These are phyloP conservation scores for Alternaria brassicae DNA, from an alignment of 2,329 filamentous ascomycete genomes.

Conservation along the genomic window DNA sequence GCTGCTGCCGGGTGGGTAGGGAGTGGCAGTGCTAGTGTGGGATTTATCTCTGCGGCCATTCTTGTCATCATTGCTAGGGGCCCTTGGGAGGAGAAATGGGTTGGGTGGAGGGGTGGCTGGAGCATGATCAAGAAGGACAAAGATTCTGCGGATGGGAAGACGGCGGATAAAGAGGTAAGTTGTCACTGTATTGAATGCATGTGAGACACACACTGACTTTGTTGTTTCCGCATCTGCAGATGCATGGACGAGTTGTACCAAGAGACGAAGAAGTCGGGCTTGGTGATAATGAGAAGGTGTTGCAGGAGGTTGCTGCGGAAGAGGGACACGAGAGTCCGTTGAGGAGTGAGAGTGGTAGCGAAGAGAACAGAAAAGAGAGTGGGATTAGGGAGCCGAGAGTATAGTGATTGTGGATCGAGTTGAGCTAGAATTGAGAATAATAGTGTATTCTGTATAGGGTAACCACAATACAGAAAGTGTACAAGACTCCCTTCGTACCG, in stretches of 20 bases:
- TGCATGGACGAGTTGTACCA: slow-evolving; percentile 6
- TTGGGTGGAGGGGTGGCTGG: slow-evolving; percentile 68
- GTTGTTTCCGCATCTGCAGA: too few species aligned
- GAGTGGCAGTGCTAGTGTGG: slow-evolving; percentile 65
- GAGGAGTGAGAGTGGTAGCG: slow-evolving; percentile 8
- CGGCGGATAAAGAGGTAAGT: slow-evolving; percentile 31
- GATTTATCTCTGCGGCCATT: slow-evolving; percentile 59
- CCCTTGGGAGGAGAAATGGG: slow-evolving; percentile 65
- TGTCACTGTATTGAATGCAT: too few species aligned
- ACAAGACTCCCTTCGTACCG: neutral
- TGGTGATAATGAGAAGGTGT: slow-evolving; percentile 28
- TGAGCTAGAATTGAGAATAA: neutral
- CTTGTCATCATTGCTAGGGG: slow-evolving; percentile 58
- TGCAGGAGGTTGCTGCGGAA: slow-evolving; percentile 41
- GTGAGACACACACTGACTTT: too few species aligned
- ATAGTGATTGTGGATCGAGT: slow-evolving; percentile 4
- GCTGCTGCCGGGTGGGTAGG: slow-evolving; percentile 63
- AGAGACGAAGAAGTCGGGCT: slow-evolving; percentile 30
- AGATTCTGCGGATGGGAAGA: slow-evolving; percentile 51
- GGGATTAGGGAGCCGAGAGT: slow-evolving; percentile 18
- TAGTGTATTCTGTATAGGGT: neutral
- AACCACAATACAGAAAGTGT: neutral
- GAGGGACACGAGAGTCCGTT: slow-evolving; percentile 33
- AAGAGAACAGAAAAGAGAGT: slow-evolving; percentile 22
- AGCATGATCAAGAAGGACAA: slow-evolving; percentile 55